Evolutionary conservation across 1,139 yeast genomes (phyloP).

Genomic region (Kodamaea anthophila): DNA sequence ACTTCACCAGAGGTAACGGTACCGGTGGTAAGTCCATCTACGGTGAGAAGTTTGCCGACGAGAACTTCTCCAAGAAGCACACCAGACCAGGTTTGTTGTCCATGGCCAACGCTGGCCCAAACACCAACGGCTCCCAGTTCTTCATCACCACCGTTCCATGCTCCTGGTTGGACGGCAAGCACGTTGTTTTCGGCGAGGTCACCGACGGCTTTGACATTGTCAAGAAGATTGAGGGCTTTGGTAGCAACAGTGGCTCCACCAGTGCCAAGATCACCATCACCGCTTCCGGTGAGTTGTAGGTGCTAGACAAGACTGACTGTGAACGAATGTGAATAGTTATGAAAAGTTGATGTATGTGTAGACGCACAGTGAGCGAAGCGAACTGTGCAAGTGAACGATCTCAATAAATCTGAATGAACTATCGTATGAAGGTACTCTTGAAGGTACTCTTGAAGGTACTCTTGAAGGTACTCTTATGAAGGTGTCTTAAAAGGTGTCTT

Average conservation of each 20-base stretch:
- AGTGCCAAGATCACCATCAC: slow-evolving; percentile 72
- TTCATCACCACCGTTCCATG: slow-evolving; percentile 94
- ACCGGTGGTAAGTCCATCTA: slow-evolving; percentile 99
- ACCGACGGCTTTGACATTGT: slow-evolving; percentile 85
- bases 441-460: too few species aligned
- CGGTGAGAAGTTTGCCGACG: slow-evolving; percentile 93
- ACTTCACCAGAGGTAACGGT: slow-evolving; percentile 89
- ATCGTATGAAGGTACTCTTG: too few species aligned
- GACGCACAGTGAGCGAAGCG: too few species aligned
- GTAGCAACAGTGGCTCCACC: slow-evolving; percentile 82
- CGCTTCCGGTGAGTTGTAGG: slow-evolving; percentile 76
- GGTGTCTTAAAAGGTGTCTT: too few species aligned
- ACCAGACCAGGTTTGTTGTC: slow-evolving; percentile 91
- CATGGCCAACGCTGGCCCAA: slow-evolving; percentile 99
- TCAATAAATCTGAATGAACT: too few species aligned
- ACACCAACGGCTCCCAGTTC: slow-evolving; percentile 99
- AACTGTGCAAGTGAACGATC: too few species aligned
- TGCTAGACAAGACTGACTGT: slow-evolving; percentile 1
- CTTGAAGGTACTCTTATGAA: too few species aligned
- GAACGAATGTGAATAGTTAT: neutral
- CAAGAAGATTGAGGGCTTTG: slow-evolving; percentile 82
- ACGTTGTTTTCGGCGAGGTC: slow-evolving; percentile 98
- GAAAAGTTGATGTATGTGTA: neutral
- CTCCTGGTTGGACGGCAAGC: slow-evolving; percentile 98
- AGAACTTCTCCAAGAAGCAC: slow-evolving; percentile 85